Conservation (phyloP, 192 early-diverging fungal genomes). For the Thoreauomyces humboldtii region DNA sequence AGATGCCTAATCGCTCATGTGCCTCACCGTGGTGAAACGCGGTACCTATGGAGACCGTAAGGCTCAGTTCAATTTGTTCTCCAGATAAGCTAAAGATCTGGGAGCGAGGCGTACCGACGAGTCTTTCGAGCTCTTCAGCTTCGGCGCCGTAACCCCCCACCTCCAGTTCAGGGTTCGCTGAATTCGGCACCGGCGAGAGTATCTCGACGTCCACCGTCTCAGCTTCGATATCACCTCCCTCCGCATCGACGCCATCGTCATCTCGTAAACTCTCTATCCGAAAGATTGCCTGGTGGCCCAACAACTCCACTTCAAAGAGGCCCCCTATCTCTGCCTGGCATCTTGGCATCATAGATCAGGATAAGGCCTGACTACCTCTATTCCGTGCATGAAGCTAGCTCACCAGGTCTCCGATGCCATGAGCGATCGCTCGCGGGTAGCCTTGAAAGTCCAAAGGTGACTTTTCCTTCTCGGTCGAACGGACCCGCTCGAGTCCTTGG, state of each 20-base stretch:
- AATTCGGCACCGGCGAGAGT: not conserved
- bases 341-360: not conserved
- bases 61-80: not conserved
- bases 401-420: conserved; percentile 6
- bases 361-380: no score
- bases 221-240: not conserved
- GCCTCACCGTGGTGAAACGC: conserved; percentile 15
- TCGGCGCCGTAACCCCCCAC: conserved; percentile 15
- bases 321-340: not conserved
- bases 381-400: not conserved
- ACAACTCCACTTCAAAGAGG: not conserved
- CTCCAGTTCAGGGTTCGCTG: not conserved
- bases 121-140: conserved; percentile 8
- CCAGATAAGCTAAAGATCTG: not conserved
- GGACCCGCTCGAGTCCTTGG: not conserved
- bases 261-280: not conserved
- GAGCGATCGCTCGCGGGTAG: not conserved
- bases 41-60: conserved; percentile 10
- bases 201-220: not conserved
- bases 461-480: not conserved
- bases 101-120: conserved; percentile 10
- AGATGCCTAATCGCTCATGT: conserved; percentile 33
- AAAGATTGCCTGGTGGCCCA: conserved; percentile 12
- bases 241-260: not conserved
- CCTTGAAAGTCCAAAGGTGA: conserved; percentile 9